Conservation (phyloP, 257 asterid species). For the Primulina tabacum region DNA sequence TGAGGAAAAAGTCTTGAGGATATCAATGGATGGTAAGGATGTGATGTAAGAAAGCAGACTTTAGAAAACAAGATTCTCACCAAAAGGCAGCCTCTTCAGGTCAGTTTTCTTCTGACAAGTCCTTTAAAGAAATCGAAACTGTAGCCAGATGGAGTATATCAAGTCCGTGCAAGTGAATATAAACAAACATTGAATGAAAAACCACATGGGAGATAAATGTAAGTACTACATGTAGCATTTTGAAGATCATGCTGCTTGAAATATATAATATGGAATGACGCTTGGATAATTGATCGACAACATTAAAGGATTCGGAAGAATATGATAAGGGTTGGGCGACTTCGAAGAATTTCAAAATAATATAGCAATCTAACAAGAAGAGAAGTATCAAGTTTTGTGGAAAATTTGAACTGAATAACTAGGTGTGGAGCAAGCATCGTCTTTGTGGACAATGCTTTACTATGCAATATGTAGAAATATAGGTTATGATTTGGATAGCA, state of each 20-base stretch:
- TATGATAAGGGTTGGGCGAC: no score
- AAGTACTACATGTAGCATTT: no score
- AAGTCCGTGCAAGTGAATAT: constrained; percentile 15
- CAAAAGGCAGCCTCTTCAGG: constrained; percentile 29
- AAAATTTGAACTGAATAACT: no score
- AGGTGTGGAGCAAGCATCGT: no score
- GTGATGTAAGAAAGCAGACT: constrained; percentile 4
- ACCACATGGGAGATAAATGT: constrained; percentile 10
- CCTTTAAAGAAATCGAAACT: constrained; percentile 89
- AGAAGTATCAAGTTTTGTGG: not conserved
- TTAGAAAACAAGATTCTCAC: not conserved
- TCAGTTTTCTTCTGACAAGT: constrained; percentile 62
- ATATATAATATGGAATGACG: no score
- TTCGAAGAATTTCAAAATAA: no score
- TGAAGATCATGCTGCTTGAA: no score
- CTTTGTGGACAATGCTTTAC: no score
- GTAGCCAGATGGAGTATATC: constrained; percentile 43
- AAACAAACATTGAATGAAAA: constrained; percentile 22
- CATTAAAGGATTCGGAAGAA: no score
- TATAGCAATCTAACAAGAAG: no score
- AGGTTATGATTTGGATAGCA: no score
- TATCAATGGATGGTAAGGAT: not conserved
- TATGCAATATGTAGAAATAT: no score
- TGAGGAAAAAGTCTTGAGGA: not conserved
- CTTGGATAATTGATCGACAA: not conserved